Evolutionary conservation across 1,284 basidiomycete genomes (phyloP).

Genomic region (Ustilago crameri): DNA sequence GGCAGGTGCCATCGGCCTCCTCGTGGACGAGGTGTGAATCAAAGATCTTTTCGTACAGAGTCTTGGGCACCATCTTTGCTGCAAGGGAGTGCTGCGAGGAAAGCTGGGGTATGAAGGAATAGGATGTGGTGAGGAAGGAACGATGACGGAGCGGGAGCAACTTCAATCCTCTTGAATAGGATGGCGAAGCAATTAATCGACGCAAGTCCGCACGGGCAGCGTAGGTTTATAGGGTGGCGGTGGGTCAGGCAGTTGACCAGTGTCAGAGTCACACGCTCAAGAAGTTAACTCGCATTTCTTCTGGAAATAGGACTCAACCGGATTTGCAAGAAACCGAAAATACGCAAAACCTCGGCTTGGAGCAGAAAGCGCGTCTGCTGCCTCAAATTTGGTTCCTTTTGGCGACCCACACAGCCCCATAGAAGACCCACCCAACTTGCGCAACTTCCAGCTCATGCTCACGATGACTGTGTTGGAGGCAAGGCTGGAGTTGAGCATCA

Average conservation of each 20-base stretch:
- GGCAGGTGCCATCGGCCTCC: slow-evolving; percentile 62
- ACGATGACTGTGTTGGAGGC: too few species aligned
- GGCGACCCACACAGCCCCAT: too few species aligned
- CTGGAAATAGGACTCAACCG: slow-evolving; percentile 35
- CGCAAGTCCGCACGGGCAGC: slow-evolving; percentile 6
- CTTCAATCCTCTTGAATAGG: background rate
- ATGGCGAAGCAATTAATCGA: background rate
- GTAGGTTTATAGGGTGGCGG: background rate
- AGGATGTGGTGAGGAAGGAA: slow-evolving; percentile 1
- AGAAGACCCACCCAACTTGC: background rate
- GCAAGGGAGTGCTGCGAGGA: slow-evolving; percentile 4
- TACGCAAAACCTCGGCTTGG: slow-evolving; percentile 7
- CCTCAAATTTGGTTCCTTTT: background rate
- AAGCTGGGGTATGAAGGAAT: slow-evolving; percentile 4
- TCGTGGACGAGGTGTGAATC: slow-evolving; percentile 63
- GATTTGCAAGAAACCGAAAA: slow-evolving; percentile 27
- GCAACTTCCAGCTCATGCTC: too few species aligned
- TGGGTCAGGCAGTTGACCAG: too few species aligned
- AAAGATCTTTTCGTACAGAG: slow-evolving; percentile 67
- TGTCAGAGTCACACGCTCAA: background rate
- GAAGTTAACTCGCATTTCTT: slow-evolving; percentile 1
- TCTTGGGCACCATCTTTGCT: slow-evolving; percentile 50
- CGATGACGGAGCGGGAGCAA: background rate
- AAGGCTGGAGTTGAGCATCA: too few species aligned
- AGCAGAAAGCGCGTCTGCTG: background rate